Percentiles rank a stretch among this genome's conserved stretches.
Conservation (phyloP, 768 basidiomycete species). For the Pisolithus tinctorius region DNA sequence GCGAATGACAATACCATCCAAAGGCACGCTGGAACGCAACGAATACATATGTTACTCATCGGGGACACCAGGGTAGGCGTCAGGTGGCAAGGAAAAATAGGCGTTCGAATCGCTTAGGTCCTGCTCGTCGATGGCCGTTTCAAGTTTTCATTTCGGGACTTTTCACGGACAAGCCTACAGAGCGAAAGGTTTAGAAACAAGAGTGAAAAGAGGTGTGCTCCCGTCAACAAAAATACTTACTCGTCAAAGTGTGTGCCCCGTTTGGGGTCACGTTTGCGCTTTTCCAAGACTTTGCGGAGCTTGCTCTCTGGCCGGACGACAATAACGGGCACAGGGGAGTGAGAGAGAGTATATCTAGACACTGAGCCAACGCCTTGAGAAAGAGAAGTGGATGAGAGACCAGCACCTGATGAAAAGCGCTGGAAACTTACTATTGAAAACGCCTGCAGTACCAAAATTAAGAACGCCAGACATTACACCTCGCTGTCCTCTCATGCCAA, state of each 20-base stretch:
- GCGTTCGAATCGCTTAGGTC: neutral
- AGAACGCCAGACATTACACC: constrained; percentile 42
- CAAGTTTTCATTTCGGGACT: neutral
- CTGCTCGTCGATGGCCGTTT: neutral
- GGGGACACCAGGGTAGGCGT: neutral
- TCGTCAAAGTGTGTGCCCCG: constrained; percentile 78
- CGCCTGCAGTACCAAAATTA: constrained; percentile 35
- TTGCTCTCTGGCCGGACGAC: constrained; percentile 90
- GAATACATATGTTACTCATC: no score
- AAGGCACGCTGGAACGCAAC: no score
- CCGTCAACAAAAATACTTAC: constrained; percentile 23
- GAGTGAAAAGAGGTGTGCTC: neutral
- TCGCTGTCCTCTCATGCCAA: constrained; percentile 77
- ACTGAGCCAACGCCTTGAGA: constrained; percentile 51
- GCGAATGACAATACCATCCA: no score
- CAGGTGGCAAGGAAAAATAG: neutral
- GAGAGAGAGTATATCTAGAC: constrained; percentile 73
- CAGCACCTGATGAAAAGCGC: neutral
- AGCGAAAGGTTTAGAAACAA: neutral
- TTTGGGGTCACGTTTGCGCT: constrained; percentile 84
- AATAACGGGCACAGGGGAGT: constrained; percentile 93
- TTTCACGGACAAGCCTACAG: neutral
- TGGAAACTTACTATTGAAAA: constrained; percentile 17
- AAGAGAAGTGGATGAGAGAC: neutral
- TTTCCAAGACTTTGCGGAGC: constrained; percentile 76